These are phyloP conservation scores for Pythium utonaiense DNA, from an alignment of 352 stramenopile species.

Conservation along the genomic window DNA sequence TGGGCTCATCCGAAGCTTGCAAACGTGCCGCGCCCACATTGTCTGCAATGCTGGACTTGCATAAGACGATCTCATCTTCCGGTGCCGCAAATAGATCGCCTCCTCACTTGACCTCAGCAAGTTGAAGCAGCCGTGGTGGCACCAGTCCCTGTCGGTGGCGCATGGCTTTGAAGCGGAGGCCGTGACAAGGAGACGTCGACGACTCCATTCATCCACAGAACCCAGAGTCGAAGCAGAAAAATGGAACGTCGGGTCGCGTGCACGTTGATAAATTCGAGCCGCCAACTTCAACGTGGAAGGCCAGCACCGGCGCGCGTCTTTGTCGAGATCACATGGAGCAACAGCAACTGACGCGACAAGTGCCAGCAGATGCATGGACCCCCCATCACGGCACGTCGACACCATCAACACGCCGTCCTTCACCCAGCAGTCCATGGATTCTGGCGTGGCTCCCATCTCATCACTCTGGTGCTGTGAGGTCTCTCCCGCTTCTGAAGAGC, in stretches of 20 bases:
- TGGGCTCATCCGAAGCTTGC: no score
- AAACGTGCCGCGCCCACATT: no score
- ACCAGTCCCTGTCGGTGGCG: constrained; percentile 19
- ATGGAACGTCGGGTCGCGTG: not conserved
- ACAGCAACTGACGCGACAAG: not conserved
- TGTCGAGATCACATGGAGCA: not conserved
- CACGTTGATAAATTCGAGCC: not conserved
- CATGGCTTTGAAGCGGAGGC: constrained; percentile 10
- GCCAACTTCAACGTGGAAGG: not conserved
- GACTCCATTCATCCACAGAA: not conserved
- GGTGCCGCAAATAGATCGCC: constrained; percentile 2
- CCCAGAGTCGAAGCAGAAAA: not conserved
- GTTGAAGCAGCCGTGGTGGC: constrained; percentile 25
- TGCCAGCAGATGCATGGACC: not conserved
- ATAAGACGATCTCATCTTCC: no score
- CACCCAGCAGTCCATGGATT: not conserved
- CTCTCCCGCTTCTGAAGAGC: not conserved
- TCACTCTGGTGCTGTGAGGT: not conserved
- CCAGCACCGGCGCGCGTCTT: not conserved
- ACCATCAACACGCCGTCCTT: not conserved
- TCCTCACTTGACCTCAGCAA: constrained; percentile 8
- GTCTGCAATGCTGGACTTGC: no score
- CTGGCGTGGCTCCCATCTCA: not conserved
- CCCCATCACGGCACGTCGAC: not conserved
- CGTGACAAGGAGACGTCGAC: constrained; percentile 31